Conservation (phyloP, 352 stramenopile species). For the Pythium brachiatum region DNA sequence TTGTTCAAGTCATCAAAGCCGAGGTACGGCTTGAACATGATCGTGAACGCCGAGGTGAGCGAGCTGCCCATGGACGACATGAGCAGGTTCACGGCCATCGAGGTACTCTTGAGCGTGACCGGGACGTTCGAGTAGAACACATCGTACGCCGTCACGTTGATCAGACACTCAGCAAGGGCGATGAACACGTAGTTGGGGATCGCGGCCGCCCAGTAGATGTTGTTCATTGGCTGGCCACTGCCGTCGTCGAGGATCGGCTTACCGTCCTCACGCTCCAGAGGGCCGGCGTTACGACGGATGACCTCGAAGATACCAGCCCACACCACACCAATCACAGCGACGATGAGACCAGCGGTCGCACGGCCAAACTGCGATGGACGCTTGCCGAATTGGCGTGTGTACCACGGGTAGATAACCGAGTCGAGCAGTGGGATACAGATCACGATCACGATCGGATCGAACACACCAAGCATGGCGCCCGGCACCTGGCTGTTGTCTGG, state of each 20-base stretch:
- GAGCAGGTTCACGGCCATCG: slow-evolving; percentile 56
- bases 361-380: slow-evolving; percentile 34
- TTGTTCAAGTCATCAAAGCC: slow-evolving; percentile 54
- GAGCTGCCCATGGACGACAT: slow-evolving; percentile 58
- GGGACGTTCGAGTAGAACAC: slow-evolving; percentile 60
- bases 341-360: slow-evolving; percentile 30
- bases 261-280: slow-evolving; percentile 31
- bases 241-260: slow-evolving; percentile 38
- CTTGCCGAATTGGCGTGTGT: slow-evolving; percentile 29
- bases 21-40: slow-evolving; percentile 61
- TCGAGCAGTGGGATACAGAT: slow-evolving; percentile 37
- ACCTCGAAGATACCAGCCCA: slow-evolving; percentile 51
- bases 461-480: slow-evolving; percentile 45
- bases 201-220: slow-evolving; percentile 48
- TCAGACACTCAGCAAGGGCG: slow-evolving; percentile 52
- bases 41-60: slow-evolving; percentile 59
- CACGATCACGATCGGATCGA: slow-evolving; percentile 35
- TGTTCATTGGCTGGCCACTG: slow-evolving; percentile 50
- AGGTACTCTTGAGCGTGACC: slow-evolving; percentile 50
- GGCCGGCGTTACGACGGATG: slow-evolving; percentile 46
- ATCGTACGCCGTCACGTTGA: slow-evolving; percentile 63
- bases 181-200: slow-evolving; percentile 63
- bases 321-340: slow-evolving; percentile 37
- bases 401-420: slow-evolving; percentile 30
- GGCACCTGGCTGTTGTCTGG: slow-evolving; percentile 43